Percentiles rank a stretch among this genome's conserved stretches.
These are phyloP conservation scores for Eudorina sp. DNA, from an alignment of 139 green algal species.

Conservation along the genomic window DNA sequence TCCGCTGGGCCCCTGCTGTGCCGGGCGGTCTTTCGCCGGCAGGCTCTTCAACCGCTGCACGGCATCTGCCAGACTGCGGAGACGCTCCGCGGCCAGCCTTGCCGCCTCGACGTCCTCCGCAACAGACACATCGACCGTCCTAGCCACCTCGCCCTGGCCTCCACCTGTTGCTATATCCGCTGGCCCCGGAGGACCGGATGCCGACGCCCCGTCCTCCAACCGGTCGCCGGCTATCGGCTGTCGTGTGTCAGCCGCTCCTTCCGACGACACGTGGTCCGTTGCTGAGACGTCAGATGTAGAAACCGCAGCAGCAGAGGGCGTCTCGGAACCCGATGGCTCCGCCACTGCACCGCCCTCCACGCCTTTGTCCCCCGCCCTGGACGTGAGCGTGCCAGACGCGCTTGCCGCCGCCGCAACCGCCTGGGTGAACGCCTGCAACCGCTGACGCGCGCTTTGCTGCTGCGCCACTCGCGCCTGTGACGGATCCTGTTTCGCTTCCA, in stretches of 20 bases:
- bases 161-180: background rate
- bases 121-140: background rate
- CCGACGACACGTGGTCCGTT: too few species aligned
- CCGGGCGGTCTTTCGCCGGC: background rate
- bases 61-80: background rate
- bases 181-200: too few species aligned
- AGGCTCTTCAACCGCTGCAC: background rate
- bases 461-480: background rate
- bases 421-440: constrained; percentile 2
- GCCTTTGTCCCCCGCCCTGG: too few species aligned
- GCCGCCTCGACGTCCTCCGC: constrained; percentile 7
- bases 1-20: background rate
- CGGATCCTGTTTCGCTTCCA: too few species aligned
- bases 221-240: too few species aligned
- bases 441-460: background rate
- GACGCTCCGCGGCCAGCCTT: background rate
- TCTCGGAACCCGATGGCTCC: too few species aligned
- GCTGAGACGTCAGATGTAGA: too few species aligned
- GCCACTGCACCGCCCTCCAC: background rate
- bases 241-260: too few species aligned
- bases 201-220: too few species aligned
- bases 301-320: too few species aligned
- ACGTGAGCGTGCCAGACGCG: background rate
- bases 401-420: background rate
- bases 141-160: background rate